Conservation (phyloP, 2,329 filamentous ascomycete genomes). For the Diplodia corticola region DNA sequence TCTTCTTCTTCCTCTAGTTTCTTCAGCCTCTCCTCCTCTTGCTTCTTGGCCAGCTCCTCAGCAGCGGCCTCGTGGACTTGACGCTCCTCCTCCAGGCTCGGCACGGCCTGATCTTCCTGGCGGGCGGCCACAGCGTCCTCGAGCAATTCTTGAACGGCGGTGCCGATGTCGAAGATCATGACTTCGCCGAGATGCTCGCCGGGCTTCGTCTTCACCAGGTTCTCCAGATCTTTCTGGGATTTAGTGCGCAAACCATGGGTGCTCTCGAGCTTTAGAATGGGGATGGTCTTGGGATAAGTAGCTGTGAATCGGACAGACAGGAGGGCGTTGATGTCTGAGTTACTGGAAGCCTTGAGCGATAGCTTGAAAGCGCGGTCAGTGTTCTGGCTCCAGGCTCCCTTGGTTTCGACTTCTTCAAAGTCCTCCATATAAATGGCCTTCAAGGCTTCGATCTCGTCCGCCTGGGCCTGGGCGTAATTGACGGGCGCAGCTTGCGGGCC, state of each 20-base stretch:
- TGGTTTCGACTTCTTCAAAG: constrained; percentile 71
- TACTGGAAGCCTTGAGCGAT: constrained; percentile 69
- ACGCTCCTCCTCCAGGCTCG: constrained; percentile 86
- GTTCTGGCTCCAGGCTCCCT: constrained; percentile 85
- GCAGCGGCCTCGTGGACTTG: constrained; percentile 76
- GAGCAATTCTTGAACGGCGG: constrained; percentile 66
- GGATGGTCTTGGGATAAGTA: constrained; percentile 85
- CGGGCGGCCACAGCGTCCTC: constrained; percentile 83
- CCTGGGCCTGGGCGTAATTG: constrained; percentile 80
- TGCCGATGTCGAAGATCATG: constrained; percentile 64
- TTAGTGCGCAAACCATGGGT: constrained; percentile 66
- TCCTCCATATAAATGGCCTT: constrained; percentile 89
- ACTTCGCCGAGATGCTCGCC: constrained; percentile 63
- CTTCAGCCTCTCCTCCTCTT: constrained; percentile 44
- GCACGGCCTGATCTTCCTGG: constrained; percentile 72
- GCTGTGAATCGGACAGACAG: constrained; percentile 81
- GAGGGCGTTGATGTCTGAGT: constrained; percentile 69
- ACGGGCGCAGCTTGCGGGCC: constrained; percentile 40
- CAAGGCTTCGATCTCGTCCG: constrained; percentile 82
- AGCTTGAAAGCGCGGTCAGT: constrained; percentile 80
- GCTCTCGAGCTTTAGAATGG: constrained; percentile 68
- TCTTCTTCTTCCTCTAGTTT: constrained; percentile 49
- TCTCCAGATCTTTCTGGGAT: constrained; percentile 69
- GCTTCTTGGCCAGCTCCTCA: constrained; percentile 56
- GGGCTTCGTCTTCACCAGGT: constrained; percentile 68